Evolutionary conservation across 495 filamentous ascomycete genomes (phyloP), one percentile per base, ranked within the genome.

Genomic region (Aspergillus carlsbadensis): DNA sequence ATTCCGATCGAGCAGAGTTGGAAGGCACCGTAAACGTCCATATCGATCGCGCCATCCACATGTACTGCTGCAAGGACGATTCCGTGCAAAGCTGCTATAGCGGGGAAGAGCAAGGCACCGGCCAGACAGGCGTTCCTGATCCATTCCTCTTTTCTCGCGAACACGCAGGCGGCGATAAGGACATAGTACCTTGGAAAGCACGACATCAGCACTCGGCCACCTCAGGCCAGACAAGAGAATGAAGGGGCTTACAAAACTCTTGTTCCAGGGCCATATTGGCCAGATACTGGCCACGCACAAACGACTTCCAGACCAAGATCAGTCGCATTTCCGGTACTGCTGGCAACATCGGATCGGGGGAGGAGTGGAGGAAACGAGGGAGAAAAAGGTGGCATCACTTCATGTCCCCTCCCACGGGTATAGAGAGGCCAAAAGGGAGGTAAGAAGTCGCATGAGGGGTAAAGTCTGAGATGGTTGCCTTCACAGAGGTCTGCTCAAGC

Each of bases 1-100:
- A 50, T 50, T 21, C 47, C 47, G 18, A 50, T 37, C 20, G 47
- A 50, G 33, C 47, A 50, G 18, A 50, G 11, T 26, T 50, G 47
- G 21, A 50, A 50, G 18, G 47, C 47, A 11, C 47, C 47, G 26
- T 50, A 50, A 2, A 50, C 34, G 18, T 50, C 47, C 47, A 50
- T 50, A 39, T 50, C 47, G 20, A 50, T 29, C 2, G 47, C 47
- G 6, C 47, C 47, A 26, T 50, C 47, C 14, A 50, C 47, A 50
- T 50, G 47, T 1, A 50, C 34, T 1, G 34, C 11, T 10, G 47
- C 47, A 20, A 50, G 47, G 5, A 50, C 47, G 3, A 50, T 50
- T 10, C 47, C 47, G 17, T 50, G 47, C 7, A 50, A 10, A 10
- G 47, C 47, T 10, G 47, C 47, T 13, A 50, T 50, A 18, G 47